Evolutionary conservation across 164 flowering plant species (phyloP), one percentile per base, ranked within the genome.

Genomic region (Kingdonia uniflora): DNA sequence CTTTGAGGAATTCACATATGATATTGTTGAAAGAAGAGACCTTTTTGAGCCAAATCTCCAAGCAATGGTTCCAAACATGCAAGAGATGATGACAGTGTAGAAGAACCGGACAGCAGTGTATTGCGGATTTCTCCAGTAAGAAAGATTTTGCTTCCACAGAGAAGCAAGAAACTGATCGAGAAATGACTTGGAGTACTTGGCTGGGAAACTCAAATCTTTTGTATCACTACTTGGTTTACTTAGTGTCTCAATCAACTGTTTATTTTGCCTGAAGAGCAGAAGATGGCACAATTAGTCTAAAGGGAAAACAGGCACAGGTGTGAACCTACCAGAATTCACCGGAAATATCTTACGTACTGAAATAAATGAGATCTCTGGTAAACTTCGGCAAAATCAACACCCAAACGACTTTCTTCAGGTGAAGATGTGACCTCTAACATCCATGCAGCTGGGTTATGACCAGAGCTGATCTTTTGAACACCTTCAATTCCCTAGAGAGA

Each of bases 111-210:
- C 97, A 46, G 95, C 97, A 19, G 95, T 84, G 67, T 94, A 94
- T 58, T 86, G 96, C 11, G 99, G 97, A 64, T 86, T 89, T 62
- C 99, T 71, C 99, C 99, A 94, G 64, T 94, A 94, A 49, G 95
- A 89, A 21, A 79, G 70, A 65, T 94, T 76, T 65, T 94, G 97
- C 79, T 89, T 94, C 96, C 97, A 87, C 15, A 94, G 84, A 60
- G 96, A 89, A 29, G 92, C 80, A 13, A 72, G 37, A 65, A 94
- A 89, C 65, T 94, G 99, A n/a, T 73, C 72, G 55, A 58, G 48
- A 55, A 63, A 77, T 24, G 92, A 56, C 57, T 67, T 82, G 1
- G 84, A 75, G 62, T 89, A 94, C 71, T 80, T 82, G 60, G 92
- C 77, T 20, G 87, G 86, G 58, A 94, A 94, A 56, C 66, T 62